Percentiles rank a stretch among this genome's conserved stretches.
These are phyloP conservation scores for Aaosphaeria pasadenensis DNA, from an alignment of 2,329 filamentous ascomycete species.

Conservation along the genomic window DNA sequence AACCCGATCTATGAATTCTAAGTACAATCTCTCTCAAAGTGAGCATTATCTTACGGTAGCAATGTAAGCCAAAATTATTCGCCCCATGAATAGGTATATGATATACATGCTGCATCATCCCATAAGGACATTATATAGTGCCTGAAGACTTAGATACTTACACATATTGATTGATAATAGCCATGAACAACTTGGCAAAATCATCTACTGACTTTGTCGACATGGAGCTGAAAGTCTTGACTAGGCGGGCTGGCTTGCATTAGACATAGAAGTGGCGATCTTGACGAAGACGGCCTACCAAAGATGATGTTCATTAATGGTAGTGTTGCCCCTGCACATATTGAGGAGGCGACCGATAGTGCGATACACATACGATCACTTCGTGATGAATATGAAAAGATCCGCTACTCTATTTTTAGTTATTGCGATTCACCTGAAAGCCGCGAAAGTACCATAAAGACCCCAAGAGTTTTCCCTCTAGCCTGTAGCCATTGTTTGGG, in stretches of 20 bases:
- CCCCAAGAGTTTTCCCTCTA: neutral
- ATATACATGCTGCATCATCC: conserved; percentile 9
- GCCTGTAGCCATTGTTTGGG: neutral
- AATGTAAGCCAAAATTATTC: conserved; percentile 7
- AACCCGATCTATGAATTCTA: conserved; percentile 21
- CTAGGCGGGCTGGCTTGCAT: neutral
- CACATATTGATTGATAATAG: conserved; percentile 2
- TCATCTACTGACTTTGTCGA: neutral
- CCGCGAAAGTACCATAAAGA: neutral
- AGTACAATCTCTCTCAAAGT: no score
- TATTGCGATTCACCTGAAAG: neutral
- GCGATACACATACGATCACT: neutral
- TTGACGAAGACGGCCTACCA: conserved; percentile 25
- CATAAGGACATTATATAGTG: neutral
- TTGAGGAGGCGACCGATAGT: neutral
- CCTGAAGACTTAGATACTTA: neutral
- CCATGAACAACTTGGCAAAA: conserved; percentile 1
- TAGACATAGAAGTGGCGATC: neutral
- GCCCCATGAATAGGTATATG: conserved; percentile 9
- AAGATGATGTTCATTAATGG: conserved; percentile 58
- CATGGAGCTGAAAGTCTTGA: conserved; percentile 2
- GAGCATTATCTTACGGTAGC: conserved; percentile 5
- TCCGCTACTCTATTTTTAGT: conserved; percentile 1
- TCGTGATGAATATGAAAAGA: conserved; percentile 4
- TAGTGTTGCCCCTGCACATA: conserved; percentile 6